These are phyloP conservation scores for Leptographium wingfieldii DNA, from an alignment of 2,329 filamentous ascomycete genomes.

Conservation along the genomic window DNA sequence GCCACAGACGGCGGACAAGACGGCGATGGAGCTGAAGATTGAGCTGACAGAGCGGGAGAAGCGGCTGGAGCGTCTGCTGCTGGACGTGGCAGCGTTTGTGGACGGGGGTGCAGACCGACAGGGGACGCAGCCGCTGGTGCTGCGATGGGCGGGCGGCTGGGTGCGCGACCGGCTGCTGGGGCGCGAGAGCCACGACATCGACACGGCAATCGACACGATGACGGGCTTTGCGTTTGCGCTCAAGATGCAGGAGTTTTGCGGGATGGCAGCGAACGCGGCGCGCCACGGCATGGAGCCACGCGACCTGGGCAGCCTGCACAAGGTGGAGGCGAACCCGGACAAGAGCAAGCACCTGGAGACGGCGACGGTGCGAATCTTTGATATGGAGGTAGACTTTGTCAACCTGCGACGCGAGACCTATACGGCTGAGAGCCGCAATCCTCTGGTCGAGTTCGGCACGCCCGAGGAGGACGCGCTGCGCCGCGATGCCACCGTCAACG, in stretches of 20 bases:
- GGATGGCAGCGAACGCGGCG: conserved; percentile 41
- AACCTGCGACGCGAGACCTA: conserved; percentile 91
- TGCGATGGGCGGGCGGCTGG: conserved; percentile 80
- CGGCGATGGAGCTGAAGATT: conserved; percentile 15
- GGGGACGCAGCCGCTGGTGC: conserved; percentile 38
- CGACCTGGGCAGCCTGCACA: conserved; percentile 67
- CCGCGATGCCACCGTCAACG: conserved; percentile 87
- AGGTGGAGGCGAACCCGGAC: conserved; percentile 82
- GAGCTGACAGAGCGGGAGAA: conserved; percentile 57
- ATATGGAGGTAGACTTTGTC: conserved; percentile 84
- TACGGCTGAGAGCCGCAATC: conserved; percentile 76
- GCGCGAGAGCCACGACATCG: conserved; percentile 64
- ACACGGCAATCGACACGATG: conserved; percentile 76
- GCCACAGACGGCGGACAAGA: background rate
- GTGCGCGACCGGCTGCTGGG: conserved; percentile 73
- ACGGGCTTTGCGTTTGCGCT: conserved; percentile 66
- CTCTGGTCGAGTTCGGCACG: conserved; percentile 86
- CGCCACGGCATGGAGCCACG: conserved; percentile 46
- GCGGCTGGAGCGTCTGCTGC: conserved; percentile 60
- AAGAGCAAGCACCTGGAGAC: conserved; percentile 96
- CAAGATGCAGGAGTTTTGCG: conserved; percentile 56
- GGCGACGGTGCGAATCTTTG: conserved; percentile 72
- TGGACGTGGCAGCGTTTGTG: conserved; percentile 68
- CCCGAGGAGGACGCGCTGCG: conserved; percentile 80
- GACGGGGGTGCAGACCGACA: conserved; percentile 23